Evolutionary conservation across 1,284 basidiomycete species (phyloP).

Genomic region (Ustilago curta): DNA sequence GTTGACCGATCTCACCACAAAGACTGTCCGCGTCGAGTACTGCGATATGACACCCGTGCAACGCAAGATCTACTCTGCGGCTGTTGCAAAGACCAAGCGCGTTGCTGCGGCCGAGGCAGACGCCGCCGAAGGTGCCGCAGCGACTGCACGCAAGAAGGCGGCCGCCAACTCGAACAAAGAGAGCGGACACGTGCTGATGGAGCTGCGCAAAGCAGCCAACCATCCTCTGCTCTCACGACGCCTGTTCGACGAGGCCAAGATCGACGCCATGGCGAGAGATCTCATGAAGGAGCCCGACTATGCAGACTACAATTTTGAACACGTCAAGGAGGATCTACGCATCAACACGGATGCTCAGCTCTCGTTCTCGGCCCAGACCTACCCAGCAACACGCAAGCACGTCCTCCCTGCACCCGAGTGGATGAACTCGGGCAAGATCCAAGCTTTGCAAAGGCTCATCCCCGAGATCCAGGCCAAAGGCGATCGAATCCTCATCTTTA

Average conservation of each 20-base stretch:
- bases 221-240: conserved; percentile 95
- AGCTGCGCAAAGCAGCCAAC: conserved; percentile 91
- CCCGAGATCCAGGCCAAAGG: conserved; percentile 78
- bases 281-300: conserved; percentile 87
- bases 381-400: conserved; percentile 74
- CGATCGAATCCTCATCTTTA: conserved; percentile 91
- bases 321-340: conserved; percentile 66
- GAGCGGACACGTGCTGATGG: conserved; percentile 86
- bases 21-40: conserved; percentile 91
- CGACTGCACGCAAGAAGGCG: conserved; percentile 20
- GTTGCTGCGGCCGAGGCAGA: conserved; percentile 77
- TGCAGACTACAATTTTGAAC: conserved; percentile 62
- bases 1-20: conserved; percentile 88
- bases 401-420: conserved; percentile 81
- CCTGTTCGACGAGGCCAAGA: conserved; percentile 81
- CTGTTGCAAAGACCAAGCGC: conserved; percentile 78
- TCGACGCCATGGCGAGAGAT: conserved; percentile 82
- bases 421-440: conserved; percentile 89
- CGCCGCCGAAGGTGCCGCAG: conserved; percentile 12
- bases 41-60: conserved; percentile 92
- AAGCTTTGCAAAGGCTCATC: conserved; percentile 80
- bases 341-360: conserved; percentile 69
- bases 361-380: conserved; percentile 49
- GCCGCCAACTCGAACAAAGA: conserved; percentile 33
- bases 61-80: conserved; percentile 84